Conservation (phyloP, 495 filamentous ascomycete genomes). For the Aspergillus hancockii region DNA sequence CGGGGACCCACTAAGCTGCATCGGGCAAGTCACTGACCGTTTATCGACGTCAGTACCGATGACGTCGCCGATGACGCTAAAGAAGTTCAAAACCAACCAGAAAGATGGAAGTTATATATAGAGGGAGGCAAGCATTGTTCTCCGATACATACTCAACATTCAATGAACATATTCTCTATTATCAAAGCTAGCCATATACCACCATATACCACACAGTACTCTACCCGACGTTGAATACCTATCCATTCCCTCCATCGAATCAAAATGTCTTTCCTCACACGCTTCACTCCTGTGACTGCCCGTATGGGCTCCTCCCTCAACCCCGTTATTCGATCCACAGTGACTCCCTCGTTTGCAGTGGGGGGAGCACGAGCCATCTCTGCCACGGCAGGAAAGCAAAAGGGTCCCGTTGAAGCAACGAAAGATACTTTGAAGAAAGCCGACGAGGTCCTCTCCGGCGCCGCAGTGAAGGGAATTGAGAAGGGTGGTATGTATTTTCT, state of each 20-base stretch:
- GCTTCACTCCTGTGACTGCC: slow-evolving; percentile 18
- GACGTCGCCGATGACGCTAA: slow-evolving; percentile 11
- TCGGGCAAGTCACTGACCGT: slow-evolving; percentile 21
- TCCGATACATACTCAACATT: background rate
- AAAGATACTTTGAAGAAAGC: slow-evolving; percentile 60
- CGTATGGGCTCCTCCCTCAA: slow-evolving; percentile 21
- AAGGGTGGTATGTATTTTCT: slow-evolving; percentile 48
- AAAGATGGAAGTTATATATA: background rate
- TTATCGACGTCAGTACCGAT: slow-evolving; percentile 31
- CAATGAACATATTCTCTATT: background rate
- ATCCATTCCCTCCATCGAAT: background rate
- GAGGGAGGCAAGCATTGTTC: background rate
- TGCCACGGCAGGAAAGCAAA: slow-evolving; percentile 29
- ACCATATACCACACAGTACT: background rate
- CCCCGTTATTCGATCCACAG: slow-evolving; percentile 16
- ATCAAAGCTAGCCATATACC: background rate
- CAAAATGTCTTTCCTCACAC: slow-evolving; percentile 32
- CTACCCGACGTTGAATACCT: background rate
- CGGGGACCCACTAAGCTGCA: slow-evolving; percentile 11
- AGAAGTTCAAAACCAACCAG: background rate
- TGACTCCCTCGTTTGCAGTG: slow-evolving; percentile 18
- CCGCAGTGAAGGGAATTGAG: slow-evolving; percentile 62
- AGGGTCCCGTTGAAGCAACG: slow-evolving; percentile 47
- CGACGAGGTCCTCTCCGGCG: slow-evolving; percentile 55
- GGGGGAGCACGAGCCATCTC: slow-evolving; percentile 32